Conservation (phyloP, 495 filamentous ascomycete genomes). For the Corynascus novoguineensis region DNA sequence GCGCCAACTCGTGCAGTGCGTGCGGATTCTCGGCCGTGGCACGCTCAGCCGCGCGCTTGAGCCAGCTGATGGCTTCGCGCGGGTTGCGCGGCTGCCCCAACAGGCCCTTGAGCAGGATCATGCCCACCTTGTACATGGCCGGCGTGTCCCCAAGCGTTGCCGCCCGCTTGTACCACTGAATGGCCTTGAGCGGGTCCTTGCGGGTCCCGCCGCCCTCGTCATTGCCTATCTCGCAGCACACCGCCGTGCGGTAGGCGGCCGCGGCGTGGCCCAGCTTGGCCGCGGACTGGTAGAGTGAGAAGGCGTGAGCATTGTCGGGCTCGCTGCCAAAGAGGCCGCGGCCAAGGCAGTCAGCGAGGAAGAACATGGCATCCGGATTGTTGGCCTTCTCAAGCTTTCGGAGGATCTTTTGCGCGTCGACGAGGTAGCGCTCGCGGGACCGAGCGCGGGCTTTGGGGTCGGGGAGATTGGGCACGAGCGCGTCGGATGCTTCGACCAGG, state of each 20-base stretch:
- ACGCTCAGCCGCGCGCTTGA: constrained; percentile 86
- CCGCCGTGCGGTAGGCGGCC: constrained; percentile 88
- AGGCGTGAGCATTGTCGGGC: constrained; percentile 81
- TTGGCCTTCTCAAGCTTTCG: constrained; percentile 69
- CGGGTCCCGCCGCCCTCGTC: constrained; percentile 89
- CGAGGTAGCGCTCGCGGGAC: constrained; percentile 73
- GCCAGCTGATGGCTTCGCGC: constrained; percentile 79
- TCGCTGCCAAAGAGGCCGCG: constrained; percentile 60
- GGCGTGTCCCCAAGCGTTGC: constrained; percentile 83
- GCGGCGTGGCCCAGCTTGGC: constrained; percentile 82
- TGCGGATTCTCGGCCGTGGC: constrained; percentile 90
- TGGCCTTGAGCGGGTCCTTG: constrained; percentile 84
- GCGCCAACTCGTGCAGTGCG: constrained; percentile 84
- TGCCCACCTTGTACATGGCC: constrained; percentile 97
- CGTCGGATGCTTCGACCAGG: constrained; percentile 74
- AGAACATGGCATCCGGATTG: constrained; percentile 86
- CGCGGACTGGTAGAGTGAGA: constrained; percentile 85
- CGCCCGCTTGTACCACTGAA: constrained; percentile 96
- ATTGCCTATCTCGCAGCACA: constrained; percentile 95
- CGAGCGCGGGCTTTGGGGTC: constrained; percentile 71
- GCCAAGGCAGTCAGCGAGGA: constrained; percentile 83
- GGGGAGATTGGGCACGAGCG: constrained; percentile 64
- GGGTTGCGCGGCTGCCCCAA: constrained; percentile 81
- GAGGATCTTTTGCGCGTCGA: constrained; percentile 82
- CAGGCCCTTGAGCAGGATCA: constrained; percentile 91